Conservation (phyloP, 495 filamentous ascomycete genomes). For the Lepidopterella palustris region DNA sequence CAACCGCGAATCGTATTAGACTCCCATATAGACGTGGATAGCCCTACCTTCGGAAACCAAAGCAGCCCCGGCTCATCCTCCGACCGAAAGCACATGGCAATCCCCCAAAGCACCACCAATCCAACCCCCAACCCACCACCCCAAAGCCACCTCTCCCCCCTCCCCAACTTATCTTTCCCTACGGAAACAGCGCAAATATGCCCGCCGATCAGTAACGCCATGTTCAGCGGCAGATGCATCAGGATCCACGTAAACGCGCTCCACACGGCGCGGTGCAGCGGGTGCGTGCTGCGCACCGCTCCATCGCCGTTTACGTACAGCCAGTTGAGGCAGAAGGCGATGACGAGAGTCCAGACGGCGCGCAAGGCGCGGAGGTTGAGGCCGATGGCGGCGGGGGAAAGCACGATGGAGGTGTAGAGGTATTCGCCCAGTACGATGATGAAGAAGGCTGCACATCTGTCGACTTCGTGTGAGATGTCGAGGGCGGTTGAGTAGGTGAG, state of each 20-base stretch:
- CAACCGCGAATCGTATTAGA: background rate
- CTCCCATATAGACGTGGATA: background rate
- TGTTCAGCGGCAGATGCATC: slow-evolving; percentile 40
- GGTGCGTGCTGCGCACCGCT: slow-evolving; percentile 33
- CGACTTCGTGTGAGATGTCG: slow-evolving; percentile 44
- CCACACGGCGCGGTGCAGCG: slow-evolving; percentile 34
- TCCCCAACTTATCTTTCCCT: background rate
- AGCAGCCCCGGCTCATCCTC: slow-evolving; percentile 22
- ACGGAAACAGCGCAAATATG: slow-evolving; percentile 34
- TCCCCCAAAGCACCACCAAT: slow-evolving; percentile 36
- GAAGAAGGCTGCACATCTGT: slow-evolving; percentile 45
- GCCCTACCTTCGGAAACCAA: slow-evolving; percentile 1
- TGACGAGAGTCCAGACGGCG: slow-evolving; percentile 42
- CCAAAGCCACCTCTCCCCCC: slow-evolving; percentile 34
- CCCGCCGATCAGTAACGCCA: slow-evolving; percentile 38
- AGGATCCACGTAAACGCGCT: slow-evolving; percentile 37
- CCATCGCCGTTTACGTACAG: slow-evolving; percentile 40
- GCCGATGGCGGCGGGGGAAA: slow-evolving; percentile 37
- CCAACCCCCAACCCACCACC: slow-evolving; percentile 39
- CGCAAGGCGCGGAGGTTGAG: slow-evolving; percentile 36
- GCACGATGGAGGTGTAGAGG: slow-evolving; percentile 42
- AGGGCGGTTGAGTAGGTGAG: slow-evolving; percentile 39
- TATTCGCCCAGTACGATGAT: slow-evolving; percentile 48
- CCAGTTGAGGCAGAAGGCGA: slow-evolving; percentile 38
- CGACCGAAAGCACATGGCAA: slow-evolving; percentile 35